phyloP scores from a whole-genome alignment of 176 grass and related monocot genomes.

The Oropetium thomaeum region DNA sequence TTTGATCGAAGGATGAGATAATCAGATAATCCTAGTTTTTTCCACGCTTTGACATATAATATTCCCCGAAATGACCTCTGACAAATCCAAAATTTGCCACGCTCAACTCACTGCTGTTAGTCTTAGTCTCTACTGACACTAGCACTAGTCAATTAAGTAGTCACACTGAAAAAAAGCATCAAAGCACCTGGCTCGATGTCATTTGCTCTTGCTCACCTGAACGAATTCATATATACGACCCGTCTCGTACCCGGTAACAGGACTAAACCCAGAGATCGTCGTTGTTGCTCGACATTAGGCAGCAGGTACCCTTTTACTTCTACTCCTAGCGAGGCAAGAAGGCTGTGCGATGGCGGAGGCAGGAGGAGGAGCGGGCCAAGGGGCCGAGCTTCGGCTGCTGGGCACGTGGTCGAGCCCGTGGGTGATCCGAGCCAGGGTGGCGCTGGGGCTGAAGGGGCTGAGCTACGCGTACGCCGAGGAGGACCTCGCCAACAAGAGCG shows the following conservation, averaged over 20 bases:
- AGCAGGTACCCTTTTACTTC: not conserved
- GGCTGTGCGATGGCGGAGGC: constrained; percentile 19
- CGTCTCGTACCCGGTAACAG: not conserved
- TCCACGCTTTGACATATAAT: too few relatives aligned
- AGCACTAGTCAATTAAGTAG: too few relatives aligned
- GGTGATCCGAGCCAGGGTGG: constrained; percentile 22
- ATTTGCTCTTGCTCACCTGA: too few relatives aligned
- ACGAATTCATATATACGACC: not conserved
- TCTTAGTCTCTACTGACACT: too few relatives aligned
- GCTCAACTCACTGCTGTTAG: not conserved
- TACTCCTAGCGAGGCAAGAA: too few relatives aligned
- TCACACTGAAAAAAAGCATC: too few relatives aligned
- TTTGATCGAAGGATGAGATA: too few relatives aligned
- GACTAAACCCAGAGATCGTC: not conserved
- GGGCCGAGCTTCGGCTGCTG: constrained; percentile 34
- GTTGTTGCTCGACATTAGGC: not conserved
- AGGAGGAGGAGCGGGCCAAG: not conserved
- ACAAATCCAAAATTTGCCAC: not conserved
- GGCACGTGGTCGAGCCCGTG: constrained; percentile 34
- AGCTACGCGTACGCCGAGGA: constrained; percentile 38
- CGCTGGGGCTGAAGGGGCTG: constrained; percentile 22
- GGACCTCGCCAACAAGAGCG: constrained; percentile 35
- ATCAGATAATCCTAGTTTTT: too few relatives aligned
- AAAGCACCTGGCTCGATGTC: too few relatives aligned
- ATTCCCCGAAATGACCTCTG: not conserved